phyloP scores from a whole-genome alignment of 306 rosid genomes.

The Erythrophleum fordii region DNA sequence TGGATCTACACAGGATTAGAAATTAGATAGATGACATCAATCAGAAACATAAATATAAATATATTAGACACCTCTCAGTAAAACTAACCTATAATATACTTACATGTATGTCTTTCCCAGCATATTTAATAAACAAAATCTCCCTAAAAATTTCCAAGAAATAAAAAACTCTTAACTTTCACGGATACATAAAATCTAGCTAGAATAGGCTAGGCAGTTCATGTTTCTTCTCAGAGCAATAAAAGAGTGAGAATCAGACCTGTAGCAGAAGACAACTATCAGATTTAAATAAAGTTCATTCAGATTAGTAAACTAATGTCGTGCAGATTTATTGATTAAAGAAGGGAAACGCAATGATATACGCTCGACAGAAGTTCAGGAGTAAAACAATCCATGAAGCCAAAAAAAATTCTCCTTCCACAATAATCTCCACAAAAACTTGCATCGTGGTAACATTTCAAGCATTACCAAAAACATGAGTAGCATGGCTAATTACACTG shows the following conservation, averaged over 20 bases:
- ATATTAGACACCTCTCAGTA: neutral
- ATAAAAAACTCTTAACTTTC: neutral
- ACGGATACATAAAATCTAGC: neutral
- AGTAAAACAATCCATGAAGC: neutral
- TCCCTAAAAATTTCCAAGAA: neutral
- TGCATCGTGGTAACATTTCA: neutral
- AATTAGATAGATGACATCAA: neutral
- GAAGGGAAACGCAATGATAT: neutral
- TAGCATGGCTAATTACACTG: slow-evolving; percentile 23
- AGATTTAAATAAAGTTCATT: neutral
- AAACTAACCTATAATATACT: neutral
- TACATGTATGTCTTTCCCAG: neutral
- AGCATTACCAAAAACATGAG: neutral
- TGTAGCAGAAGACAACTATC: neutral
- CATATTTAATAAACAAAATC: neutral
- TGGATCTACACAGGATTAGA: neutral
- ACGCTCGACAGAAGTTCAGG: neutral
- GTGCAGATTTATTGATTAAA: neutral
- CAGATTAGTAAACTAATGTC: too few relatives aligned
- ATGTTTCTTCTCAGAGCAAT: neutral
- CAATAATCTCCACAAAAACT: neutral
- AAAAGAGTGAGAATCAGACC: neutral
- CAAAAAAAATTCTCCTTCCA: neutral
- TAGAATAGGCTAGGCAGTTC: neutral
- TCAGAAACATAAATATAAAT: neutral